These are phyloP conservation scores for Trichosporon faecale DNA, from an alignment of 1,284 basidiomycete species.

Conservation along the genomic window DNA sequence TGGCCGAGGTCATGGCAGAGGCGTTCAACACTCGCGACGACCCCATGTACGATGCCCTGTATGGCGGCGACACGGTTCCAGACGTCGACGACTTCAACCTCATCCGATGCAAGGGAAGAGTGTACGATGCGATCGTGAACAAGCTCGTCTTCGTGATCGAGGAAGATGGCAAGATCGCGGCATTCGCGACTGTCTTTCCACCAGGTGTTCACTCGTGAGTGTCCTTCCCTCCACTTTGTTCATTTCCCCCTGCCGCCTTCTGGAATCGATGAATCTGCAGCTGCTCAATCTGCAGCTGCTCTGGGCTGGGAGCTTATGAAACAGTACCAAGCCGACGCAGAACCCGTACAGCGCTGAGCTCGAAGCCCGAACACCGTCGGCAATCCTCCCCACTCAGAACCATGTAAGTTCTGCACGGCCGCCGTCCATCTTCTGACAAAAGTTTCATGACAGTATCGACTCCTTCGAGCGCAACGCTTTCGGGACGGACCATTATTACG, in stretches of 20 bases:
- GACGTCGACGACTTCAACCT: constrained; percentile 1
- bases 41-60: constrained; percentile 10
- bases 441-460: constrained; percentile 9
- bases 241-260: not conserved
- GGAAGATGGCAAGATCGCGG: not conserved
- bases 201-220: constrained; percentile 1
- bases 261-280: too few species aligned
- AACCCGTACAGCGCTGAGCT: constrained; percentile 17
- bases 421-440: not conserved
- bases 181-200: constrained; percentile 5
- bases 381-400: not conserved
- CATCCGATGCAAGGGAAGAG: constrained; percentile 1
- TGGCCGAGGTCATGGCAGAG: constrained; percentile 10
- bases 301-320: not conserved
- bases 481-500: constrained; percentile 9
- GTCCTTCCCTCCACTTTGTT: not conserved
- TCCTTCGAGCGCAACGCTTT: constrained; percentile 5
- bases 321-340: not conserved
- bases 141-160: not conserved
- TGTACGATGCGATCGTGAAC: constrained; percentile 9
- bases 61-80: not conserved
- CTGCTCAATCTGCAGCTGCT: too few species aligned
- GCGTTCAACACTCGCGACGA: constrained; percentile 12
- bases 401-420: not conserved
- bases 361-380: not conserved